phyloP scores from a whole-genome alignment of 306 rosid genomes.

The Acacia melanoxylon region DNA sequence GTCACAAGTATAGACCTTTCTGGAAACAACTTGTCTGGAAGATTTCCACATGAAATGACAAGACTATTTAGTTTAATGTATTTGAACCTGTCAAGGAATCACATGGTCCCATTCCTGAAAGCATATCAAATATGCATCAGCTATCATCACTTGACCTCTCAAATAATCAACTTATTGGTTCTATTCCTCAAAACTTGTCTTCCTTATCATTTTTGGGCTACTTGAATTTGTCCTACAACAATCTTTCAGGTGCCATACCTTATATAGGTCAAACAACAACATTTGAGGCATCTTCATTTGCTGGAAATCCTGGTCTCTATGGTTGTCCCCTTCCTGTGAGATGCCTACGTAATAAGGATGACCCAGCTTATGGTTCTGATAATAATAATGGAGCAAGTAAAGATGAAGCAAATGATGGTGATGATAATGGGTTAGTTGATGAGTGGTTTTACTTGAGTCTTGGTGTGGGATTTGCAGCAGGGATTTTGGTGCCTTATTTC shows the following conservation, averaged over 20 bases:
- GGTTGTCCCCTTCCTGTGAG: conserved; percentile 40
- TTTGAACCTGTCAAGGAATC: conserved; percentile 48
- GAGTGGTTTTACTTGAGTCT: conserved; percentile 51
- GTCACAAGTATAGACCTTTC: conserved; percentile 53
- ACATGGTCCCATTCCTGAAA: conserved; percentile 34
- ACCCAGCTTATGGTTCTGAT: not conserved
- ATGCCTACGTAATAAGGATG: conserved; percentile 23
- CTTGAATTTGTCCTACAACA: conserved; percentile 43
- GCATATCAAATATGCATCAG: conserved; percentile 39
- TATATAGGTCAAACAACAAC: conserved; percentile 37
- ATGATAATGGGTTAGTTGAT: conserved; percentile 22
- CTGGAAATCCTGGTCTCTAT: conserved; percentile 45
- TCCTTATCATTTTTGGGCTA: conserved; percentile 39
- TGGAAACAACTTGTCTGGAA: conserved; percentile 42
- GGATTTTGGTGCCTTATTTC: conserved; percentile 41
- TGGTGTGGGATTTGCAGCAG: conserved; percentile 56
- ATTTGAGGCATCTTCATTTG: conserved; percentile 35
- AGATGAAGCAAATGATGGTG: not conserved
- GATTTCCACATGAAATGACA: conserved; percentile 41
- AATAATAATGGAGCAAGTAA: not conserved
- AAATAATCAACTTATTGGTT: conserved; percentile 34
- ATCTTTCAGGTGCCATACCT: conserved; percentile 42
- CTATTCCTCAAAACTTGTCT: conserved; percentile 43
- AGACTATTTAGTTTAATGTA: conserved; percentile 36
- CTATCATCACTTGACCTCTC: conserved; percentile 52